Evolutionary conservation across 176 grass and related monocot genomes (phyloP).

Genomic region (Lolium perenne): DNA sequence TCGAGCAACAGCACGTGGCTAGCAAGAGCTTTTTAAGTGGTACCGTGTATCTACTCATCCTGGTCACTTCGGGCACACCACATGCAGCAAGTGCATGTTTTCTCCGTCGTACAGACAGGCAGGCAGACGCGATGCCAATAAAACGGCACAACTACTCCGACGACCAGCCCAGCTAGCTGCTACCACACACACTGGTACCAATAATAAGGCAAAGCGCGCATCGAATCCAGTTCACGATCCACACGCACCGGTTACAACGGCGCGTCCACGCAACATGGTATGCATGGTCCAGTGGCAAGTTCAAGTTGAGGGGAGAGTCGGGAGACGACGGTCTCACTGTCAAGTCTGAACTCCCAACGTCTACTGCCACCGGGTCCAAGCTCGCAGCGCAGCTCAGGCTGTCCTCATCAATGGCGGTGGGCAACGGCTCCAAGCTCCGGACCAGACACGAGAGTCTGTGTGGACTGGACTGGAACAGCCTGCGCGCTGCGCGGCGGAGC

Average conservation of each 20-base stretch:
- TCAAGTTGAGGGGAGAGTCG: background rate
- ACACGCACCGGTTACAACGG: background rate
- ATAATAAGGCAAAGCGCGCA: conserved; percentile 9
- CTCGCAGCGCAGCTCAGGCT: conserved; percentile 22
- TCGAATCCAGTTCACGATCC: background rate
- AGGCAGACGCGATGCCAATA: conserved; percentile 22
- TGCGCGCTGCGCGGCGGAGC: background rate
- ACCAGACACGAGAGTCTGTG: background rate
- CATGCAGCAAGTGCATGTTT: background rate
- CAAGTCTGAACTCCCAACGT: background rate
- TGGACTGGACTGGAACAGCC: background rate
- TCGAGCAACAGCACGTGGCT: background rate
- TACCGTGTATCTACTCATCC: background rate
- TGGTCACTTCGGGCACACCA: background rate
- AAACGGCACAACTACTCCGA: conserved; percentile 44
- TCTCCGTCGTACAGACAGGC: background rate
- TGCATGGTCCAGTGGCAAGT: background rate
- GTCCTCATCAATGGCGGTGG: conserved; percentile 49
- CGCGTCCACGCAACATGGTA: background rate
- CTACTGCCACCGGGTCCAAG: background rate
- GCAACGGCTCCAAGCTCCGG: background rate
- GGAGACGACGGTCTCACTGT: no score
- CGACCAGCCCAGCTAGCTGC: background rate
- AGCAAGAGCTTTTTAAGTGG: background rate
- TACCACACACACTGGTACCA: background rate